phyloP scores from a whole-genome alignment of 2,329 filamentous ascomycete genomes.

The Alternaria conjuncta region DNA sequence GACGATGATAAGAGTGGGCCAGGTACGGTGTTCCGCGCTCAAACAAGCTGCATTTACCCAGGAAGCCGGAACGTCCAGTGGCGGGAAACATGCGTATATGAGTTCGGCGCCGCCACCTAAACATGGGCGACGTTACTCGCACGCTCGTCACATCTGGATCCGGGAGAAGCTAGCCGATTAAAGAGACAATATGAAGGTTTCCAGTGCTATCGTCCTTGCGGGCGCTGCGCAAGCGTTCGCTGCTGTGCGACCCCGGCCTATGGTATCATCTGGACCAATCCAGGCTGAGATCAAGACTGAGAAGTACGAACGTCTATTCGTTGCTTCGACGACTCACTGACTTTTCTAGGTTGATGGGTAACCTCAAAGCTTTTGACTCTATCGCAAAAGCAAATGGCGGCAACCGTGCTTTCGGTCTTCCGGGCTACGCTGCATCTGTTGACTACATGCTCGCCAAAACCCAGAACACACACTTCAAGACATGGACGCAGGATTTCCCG shows the following conservation, averaged over 20 bases:
- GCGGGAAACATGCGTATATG: constrained; percentile 21
- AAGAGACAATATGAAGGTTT: constrained; percentile 35
- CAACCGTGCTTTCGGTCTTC: constrained; percentile 66
- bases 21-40: constrained; percentile 14
- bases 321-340: background rate
- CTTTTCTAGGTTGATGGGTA: constrained; percentile 56
- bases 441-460: constrained; percentile 63
- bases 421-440: constrained; percentile 64
- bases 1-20: constrained; percentile 31
- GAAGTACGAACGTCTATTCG: constrained; percentile 28
- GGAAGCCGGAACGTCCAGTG: constrained; percentile 4
- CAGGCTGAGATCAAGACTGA: constrained; percentile 51
- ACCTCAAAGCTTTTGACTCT: constrained; percentile 61
- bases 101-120: constrained; percentile 7
- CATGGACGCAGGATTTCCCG: constrained; percentile 59
- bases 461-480: constrained; percentile 46
- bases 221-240: constrained; percentile 34
- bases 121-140: background rate
- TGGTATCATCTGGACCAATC: constrained; percentile 49
- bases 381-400: constrained; percentile 64
- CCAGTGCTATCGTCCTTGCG: constrained; percentile 29
- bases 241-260: constrained; percentile 25
- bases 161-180: background rate
- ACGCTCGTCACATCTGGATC: background rate
- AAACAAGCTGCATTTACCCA: constrained; percentile 23